Conservation (phyloP, 257 asterid genomes). For the Echites panduratus region DNA sequence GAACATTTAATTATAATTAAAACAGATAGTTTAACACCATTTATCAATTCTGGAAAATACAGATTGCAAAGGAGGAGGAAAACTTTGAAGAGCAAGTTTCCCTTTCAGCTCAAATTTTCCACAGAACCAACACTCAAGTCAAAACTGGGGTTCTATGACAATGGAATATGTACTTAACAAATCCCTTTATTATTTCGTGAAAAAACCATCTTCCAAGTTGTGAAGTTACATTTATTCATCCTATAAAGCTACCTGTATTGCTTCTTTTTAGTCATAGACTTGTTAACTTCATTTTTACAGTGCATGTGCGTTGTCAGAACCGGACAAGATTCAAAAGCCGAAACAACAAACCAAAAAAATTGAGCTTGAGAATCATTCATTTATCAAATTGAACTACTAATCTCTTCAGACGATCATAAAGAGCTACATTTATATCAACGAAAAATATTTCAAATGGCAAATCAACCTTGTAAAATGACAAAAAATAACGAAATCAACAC, state of each 20-base stretch:
- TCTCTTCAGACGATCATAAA: conserved; percentile 1
- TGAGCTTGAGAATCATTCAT: background rate
- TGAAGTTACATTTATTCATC: background rate
- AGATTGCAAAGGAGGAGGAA: background rate
- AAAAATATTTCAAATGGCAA: background rate
- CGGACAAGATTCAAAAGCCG: background rate
- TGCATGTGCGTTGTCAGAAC: background rate
- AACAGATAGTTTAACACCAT: background rate
- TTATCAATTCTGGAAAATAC: background rate
- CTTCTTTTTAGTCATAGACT: background rate
- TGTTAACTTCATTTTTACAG: background rate
- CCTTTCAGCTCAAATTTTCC: background rate
- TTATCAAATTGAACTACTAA: background rate
- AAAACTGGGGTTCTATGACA: background rate
- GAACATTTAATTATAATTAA: background rate
- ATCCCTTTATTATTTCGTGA: background rate
- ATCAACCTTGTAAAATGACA: background rate
- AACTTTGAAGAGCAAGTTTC: background rate
- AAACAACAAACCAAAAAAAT: background rate
- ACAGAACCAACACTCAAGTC: background rate
- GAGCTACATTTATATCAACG: background rate
- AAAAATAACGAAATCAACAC: background rate
- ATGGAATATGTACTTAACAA: background rate
- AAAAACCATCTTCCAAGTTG: background rate
- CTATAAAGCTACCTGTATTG: background rate